phyloP scores from a whole-genome alignment of 2,329 filamentous ascomycete genomes.

The Cytospora schulzeri region DNA sequence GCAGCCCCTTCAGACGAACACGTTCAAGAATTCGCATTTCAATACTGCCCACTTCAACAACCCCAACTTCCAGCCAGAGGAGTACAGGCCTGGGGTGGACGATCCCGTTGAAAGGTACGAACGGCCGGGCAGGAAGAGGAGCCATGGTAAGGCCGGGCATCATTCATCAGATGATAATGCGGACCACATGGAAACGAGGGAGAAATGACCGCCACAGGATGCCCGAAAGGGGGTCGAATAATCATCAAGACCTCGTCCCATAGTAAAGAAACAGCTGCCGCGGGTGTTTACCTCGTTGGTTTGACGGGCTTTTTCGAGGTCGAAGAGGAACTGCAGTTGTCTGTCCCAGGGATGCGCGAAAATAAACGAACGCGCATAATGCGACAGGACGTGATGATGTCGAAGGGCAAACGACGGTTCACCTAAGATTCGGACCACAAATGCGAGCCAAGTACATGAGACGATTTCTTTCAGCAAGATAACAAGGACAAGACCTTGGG shows the following conservation, averaged over 20 bases:
- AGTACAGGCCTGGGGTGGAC: conserved; percentile 47
- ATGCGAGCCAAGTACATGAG: conserved; percentile 7
- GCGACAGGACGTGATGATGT: neutral
- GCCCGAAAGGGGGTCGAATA: neutral
- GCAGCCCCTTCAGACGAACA: conserved; percentile 55
- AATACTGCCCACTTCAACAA: conserved; percentile 70
- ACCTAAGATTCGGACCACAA: neutral
- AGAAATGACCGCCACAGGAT: conserved; percentile 18
- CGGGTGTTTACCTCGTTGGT: neutral
- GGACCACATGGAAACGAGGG: conserved; percentile 3
- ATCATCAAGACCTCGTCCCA: neutral
- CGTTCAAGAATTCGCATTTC: conserved; percentile 68
- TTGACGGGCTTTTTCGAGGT: neutral
- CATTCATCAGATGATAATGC: conserved; percentile 15
- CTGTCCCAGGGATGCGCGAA: neutral
- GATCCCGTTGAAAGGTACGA: conserved; percentile 32
- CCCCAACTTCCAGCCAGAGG: conserved; percentile 60
- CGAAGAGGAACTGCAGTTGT: neutral
- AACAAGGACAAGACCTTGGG: neutral
- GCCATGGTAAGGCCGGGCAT: conserved; percentile 15
- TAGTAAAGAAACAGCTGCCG: neutral
- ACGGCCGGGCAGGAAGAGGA: conserved; percentile 19
- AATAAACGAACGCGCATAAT: neutral
- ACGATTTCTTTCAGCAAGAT: neutral
- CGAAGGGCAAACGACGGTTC: neutral